Base-by-base conservation (phyloP, 2,329 filamentous ascomycete species). In the Talaromyces amestolkiae region DNA sequence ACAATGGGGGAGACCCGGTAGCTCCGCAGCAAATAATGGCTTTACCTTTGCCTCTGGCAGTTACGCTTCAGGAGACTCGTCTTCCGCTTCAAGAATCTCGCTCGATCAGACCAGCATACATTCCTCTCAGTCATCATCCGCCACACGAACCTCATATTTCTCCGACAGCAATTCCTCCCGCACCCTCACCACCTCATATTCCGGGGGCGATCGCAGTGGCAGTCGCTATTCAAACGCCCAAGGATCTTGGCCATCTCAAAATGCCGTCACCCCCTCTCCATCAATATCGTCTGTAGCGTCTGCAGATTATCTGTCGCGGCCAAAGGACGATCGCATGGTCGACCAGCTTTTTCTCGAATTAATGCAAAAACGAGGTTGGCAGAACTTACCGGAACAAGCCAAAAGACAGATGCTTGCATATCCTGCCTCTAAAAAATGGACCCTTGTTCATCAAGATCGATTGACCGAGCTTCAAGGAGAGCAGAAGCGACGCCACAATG, bases 351-450 rank as follows among this genome's bases (percentile, higher is more conserved):
- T 98, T 74, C 84, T 93, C 73, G 89, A 92, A 61, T 82, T 99
- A 69, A 98, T 99, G 95, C 91, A 96, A 74, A 97, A 97, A 80
- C 88, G 95, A 80, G 95, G 94, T 69, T 98, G 93, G 92, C 95
- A 97, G 80, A 96, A 96, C 78, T 82, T 99, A 69, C 95, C 95
- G 5, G 95, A 99, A 74, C 92, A 97, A 80, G 95, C 95, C 35
- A 88, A 91, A 71, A 86, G 94, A 68, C 95, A 98, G 81, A 98
- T 99, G 94, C 87, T 95, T 79, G 93, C 93, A 43, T 98, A 99
- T 76, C 92, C 93, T 15, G 87, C 95, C 9, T 87, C 89, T 69
- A 98, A 98, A 84, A 99, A 98, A 80, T 99, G 95, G 95, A 97
- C 93, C 1, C 82, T 99, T 66, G 91, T 99, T 61, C 91, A 98